Evolutionary conservation across 805 yeast genomes (phyloP).

Genomic region (Pichia kluyveri): DNA sequence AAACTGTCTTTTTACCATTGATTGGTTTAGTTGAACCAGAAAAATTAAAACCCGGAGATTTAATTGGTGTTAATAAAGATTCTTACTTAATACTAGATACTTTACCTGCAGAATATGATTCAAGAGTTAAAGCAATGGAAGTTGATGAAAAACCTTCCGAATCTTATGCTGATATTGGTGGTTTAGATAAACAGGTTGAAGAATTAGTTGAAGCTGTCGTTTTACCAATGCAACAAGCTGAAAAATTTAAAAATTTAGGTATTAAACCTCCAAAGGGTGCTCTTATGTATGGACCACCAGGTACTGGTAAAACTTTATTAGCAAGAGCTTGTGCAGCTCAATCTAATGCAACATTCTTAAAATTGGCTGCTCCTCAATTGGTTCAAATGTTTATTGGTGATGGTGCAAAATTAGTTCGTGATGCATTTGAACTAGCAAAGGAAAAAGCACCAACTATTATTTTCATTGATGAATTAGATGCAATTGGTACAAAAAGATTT

Average conservation of each 20-base stretch:
- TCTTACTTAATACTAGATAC: conserved; percentile 89
- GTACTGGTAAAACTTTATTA: conserved; percentile 94
- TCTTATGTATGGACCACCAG: conserved; percentile 98
- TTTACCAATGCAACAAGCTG: conserved; percentile 96
- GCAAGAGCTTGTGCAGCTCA: conserved; percentile 99
- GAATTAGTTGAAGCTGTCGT: conserved; percentile 98
- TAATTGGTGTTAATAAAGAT: conserved; percentile 96
- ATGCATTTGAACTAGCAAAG: conserved; percentile 93
- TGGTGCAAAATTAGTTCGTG: conserved; percentile 96
- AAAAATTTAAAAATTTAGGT: conserved; percentile 87
- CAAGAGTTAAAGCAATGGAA: conserved; percentile 97
- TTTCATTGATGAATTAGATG: conserved; percentile 96
- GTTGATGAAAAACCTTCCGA: conserved; percentile 98
- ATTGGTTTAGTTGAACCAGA: conserved; percentile 92
- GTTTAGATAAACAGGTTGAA: conserved; percentile 95
- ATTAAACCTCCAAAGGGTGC: conserved; percentile 98
- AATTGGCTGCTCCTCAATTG: conserved; percentile 95
- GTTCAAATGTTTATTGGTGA: conserved; percentile 99
- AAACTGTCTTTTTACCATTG: conserved; percentile 91
- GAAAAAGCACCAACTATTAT: conserved; percentile 98
- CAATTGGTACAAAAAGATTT: conserved; percentile 96
- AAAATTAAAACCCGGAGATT: conserved; percentile 90
- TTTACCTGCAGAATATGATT: conserved; percentile 93
- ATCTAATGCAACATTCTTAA: conserved; percentile 92
- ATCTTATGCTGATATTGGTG: conserved; percentile 96